phyloP scores from a whole-genome alignment of 768 basidiomycete species.

The Baorangia bicolor region DNA sequence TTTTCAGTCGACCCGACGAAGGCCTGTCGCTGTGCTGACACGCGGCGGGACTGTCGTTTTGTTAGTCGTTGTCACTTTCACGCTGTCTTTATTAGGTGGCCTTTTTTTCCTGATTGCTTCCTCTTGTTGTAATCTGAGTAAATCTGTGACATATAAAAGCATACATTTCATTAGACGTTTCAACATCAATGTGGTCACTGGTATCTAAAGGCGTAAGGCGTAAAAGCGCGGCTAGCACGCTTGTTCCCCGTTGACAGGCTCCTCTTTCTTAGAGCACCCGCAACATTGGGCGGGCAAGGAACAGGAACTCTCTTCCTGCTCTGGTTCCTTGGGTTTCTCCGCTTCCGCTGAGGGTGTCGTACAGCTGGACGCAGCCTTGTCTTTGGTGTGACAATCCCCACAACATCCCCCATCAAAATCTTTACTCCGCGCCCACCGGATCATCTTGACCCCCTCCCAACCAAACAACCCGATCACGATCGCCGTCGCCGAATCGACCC shows the following conservation, averaged over 20 bases:
- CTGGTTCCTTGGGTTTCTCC: background rate
- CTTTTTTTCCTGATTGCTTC: background rate
- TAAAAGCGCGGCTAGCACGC: background rate
- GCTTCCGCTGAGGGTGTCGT: background rate
- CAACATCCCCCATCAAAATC: slow-evolving; percentile 41
- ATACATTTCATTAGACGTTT: background rate
- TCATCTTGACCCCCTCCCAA: slow-evolving; percentile 33
- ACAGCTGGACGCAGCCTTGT: background rate
- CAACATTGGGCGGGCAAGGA: background rate
- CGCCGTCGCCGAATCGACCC: slow-evolving; percentile 28
- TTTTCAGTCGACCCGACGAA: background rate
- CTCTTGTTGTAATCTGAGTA: slow-evolving; percentile 8
- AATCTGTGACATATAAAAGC: slow-evolving; percentile 11
- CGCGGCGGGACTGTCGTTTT: background rate
- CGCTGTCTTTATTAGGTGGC: background rate
- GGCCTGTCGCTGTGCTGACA: background rate
- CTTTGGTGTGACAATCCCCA: background rate
- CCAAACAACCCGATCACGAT: slow-evolving; percentile 8
- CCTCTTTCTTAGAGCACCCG: background rate
- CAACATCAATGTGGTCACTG: background rate
- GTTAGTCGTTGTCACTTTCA: background rate
- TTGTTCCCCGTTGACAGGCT: background rate
- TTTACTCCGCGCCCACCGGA: slow-evolving; percentile 2
- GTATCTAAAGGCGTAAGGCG: background rate
- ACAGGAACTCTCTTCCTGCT: background rate